Base-by-base conservation (phyloP, 768 basidiomycete genomes). In the Sutorius australiensis region DNA sequence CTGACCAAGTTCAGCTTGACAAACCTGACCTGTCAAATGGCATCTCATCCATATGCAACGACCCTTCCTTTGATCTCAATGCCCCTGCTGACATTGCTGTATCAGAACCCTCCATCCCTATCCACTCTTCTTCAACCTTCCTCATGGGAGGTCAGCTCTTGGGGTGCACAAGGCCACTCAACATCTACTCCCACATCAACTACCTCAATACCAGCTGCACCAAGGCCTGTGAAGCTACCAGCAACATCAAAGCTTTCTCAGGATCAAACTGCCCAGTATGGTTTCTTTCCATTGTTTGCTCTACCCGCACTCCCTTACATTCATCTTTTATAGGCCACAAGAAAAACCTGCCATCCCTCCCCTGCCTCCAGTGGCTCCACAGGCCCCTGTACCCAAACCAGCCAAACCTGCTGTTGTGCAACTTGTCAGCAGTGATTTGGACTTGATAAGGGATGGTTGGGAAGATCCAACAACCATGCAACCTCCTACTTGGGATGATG, bases 221-320 rank as follows among this genome's bases (percentile, higher is more conserved):
- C 38, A 55, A 58, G 77, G 70, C 58, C 68, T 61, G 51, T 58
- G 12, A 87, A 83, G 71, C 75, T 80, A 11, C 86, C 87, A 38
- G 82, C 86, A 28, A 86, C 80, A 11, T 83, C 87, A 8, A 89
- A 90, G 73, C 69, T 88, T 54, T 91, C 90, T 33, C 92, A 89
- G 89, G 90, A 90, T 8, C 87, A 92, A 62, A 77, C 92, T 65
- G 89, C 90, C 57, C 77, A 84, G 89, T 51, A 32, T 30, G 50
- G 34, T 28, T 0, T 54, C 24, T 24, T 24, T 24, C 27, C 30
- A 54, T 6, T 45, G 53, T 40, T 13, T n/a, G 39, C 21, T n/a
- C 27, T 39, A 11, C 16, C 5, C 12, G 10, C 5, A 30, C 21
- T 41, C 12, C 17, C 39, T 51, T 52, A 59, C 38, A 52, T 28